Conservation (phyloP, 108 stramenopile genomes). For the Fragilariopsis cylindrus region DNA sequence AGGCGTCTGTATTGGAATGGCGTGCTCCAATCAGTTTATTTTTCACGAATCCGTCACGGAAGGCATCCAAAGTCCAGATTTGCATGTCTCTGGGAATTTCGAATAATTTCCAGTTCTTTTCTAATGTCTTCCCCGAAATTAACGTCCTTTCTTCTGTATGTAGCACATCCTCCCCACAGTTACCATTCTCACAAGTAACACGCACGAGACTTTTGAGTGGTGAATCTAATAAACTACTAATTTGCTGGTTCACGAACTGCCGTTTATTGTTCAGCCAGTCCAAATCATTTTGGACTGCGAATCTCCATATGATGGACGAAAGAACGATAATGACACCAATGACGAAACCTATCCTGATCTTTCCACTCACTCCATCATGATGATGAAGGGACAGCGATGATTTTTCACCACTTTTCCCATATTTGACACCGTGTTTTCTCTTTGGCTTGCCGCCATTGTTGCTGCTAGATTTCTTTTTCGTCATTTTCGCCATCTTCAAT, state of each 20-base stretch:
- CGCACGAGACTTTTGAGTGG: background rate
- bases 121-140: background rate
- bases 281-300: too few species aligned
- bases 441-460: background rate
- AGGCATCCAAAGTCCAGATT: slow-evolving; percentile 74
- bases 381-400: too few species aligned
- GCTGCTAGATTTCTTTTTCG: background rate
- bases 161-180: background rate
- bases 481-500: background rate
- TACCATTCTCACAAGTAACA: slow-evolving; percentile 1
- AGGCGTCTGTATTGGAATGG: slow-evolving; percentile 45
- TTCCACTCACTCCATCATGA: too few species aligned
- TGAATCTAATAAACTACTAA: background rate
- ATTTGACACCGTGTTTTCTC: background rate
- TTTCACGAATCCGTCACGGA: slow-evolving; percentile 53
- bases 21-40: slow-evolving; percentile 40
- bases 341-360: background rate
- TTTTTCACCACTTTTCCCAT: too few species aligned
- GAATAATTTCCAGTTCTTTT: slow-evolving; percentile 26
- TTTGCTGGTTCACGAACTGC: background rate
- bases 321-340: background rate
- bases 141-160: background rate
- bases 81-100: slow-evolving; percentile 56
- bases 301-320: background rate
- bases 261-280: background rate